phyloP scores from a whole-genome alignment of 345 rosid genomes.

The Cochlearia excelsa region DNA sequence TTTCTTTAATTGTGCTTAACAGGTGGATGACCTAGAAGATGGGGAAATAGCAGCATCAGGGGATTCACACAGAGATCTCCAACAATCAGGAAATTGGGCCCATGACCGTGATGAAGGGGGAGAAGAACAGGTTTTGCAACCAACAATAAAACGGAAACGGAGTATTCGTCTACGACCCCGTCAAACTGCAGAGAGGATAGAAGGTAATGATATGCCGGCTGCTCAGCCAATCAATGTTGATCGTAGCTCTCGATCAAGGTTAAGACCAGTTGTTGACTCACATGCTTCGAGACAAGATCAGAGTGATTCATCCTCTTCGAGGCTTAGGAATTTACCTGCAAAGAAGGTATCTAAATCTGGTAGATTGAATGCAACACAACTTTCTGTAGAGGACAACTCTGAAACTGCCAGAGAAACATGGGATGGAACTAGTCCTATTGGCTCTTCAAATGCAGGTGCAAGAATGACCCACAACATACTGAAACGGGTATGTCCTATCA shows the following conservation, averaged over 20 bases:
- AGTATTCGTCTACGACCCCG: slow-evolving; percentile 92
- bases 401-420: slow-evolving; percentile 62
- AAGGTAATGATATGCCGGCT: slow-evolving; percentile 46
- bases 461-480: slow-evolving; percentile 79
- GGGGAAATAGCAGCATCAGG: slow-evolving; percentile 96
- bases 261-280: slow-evolving; percentile 54
- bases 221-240: slow-evolving; percentile 59
- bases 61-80: slow-evolving; percentile 88
- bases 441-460: slow-evolving; percentile 49
- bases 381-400: slow-evolving; percentile 50
- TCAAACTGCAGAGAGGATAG: slow-evolving; percentile 62
- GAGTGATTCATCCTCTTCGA: slow-evolving; percentile 54
- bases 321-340: slow-evolving; percentile 54
- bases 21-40: slow-evolving; percentile 94
- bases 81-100: slow-evolving; percentile 92
- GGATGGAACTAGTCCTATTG: slow-evolving; percentile 60
- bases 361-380: slow-evolving; percentile 52
- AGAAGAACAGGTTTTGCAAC: slow-evolving; percentile 97
- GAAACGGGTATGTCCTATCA: slow-evolving; percentile 62
- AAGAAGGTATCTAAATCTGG: slow-evolving; percentile 70
- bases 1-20: slow-evolving; percentile 34
- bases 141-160: slow-evolving; percentile 93
- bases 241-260: slow-evolving; percentile 59
- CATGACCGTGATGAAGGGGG: slow-evolving; percentile 95
- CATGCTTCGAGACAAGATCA: slow-evolving; percentile 61